Percentiles rank a stretch among this genome's conserved stretches.
Evolutionary conservation across 306 rosid genomes (phyloP).

Genomic region (Malus sylvestris): DNA sequence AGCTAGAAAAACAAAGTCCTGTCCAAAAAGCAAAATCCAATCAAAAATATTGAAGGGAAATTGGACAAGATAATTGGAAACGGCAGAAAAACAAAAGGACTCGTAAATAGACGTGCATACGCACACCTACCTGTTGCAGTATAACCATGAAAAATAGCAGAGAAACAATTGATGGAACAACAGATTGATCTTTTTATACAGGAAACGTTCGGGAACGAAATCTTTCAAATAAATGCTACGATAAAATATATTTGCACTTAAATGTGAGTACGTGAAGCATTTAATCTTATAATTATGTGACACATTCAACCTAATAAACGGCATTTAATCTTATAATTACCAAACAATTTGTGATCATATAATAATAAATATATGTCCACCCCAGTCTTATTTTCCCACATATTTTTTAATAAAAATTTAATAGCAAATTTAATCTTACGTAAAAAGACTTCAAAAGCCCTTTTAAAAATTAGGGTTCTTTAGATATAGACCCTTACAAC

Average conservation of each 20-base stretch:
- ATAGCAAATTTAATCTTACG: no score
- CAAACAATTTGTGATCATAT: background rate
- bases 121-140: background rate
- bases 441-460: no score
- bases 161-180: background rate
- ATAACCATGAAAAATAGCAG: background rate
- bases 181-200: background rate
- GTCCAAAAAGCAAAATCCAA: background rate
- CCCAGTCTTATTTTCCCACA: no score
- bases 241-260: background rate
- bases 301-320: slow-evolving; percentile 3
- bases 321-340: slow-evolving; percentile 2
- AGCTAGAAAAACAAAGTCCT: background rate
- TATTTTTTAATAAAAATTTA: no score
- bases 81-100: background rate
- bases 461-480: no score
- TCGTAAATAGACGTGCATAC: background rate
- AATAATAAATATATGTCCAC: background rate
- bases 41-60: background rate
- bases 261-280: background rate
- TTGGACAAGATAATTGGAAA: background rate
- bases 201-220: background rate
- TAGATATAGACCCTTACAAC: no score
- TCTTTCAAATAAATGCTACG: background rate
- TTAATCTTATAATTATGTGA: background rate